These are phyloP conservation scores for Grammothele lineata DNA, from an alignment of 768 basidiomycete species.

Conservation along the genomic window DNA sequence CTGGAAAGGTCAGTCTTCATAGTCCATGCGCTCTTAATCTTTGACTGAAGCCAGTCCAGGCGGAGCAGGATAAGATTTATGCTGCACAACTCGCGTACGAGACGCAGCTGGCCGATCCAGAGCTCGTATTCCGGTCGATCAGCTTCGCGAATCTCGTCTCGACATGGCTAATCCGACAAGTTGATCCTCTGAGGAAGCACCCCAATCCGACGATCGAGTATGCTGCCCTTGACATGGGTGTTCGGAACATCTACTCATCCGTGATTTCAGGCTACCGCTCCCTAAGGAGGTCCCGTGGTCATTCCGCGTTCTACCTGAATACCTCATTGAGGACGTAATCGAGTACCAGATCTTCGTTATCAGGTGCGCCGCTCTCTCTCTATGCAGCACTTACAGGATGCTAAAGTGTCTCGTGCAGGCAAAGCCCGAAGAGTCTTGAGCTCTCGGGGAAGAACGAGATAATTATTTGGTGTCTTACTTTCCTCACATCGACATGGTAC, in stretches of 20 bases:
- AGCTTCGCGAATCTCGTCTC: slow-evolving; percentile 88
- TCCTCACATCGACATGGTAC: slow-evolving; percentile 92
- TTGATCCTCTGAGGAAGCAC: slow-evolving; percentile 75
- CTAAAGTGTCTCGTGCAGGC: slow-evolving; percentile 29
- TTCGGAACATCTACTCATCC: too few relatives aligned
- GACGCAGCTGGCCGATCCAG: slow-evolving; percentile 83
- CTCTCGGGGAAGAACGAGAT: slow-evolving; percentile 83
- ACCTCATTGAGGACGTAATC: slow-evolving; percentile 89
- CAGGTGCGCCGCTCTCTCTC: slow-evolving; percentile 52
- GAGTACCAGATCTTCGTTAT: slow-evolving; percentile 85
- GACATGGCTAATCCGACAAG: slow-evolving; percentile 89
- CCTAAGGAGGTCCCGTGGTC: slow-evolving; percentile 79
- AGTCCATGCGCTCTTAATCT: neutral
- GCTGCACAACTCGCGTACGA: slow-evolving; percentile 78
- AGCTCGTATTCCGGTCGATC: slow-evolving; percentile 71
- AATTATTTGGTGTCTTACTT: slow-evolving; percentile 83
- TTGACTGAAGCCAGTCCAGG: too few relatives aligned
- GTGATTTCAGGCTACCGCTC: slow-evolving; percentile 65
- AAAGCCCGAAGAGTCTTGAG: slow-evolving; percentile 76
- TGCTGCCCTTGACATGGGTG: too few relatives aligned
- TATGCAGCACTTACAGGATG: neutral
- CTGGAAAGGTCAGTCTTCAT: slow-evolving; percentile 56
- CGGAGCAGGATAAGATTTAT: slow-evolving; percentile 64
- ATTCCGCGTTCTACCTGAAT: slow-evolving; percentile 90
- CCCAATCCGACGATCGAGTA: slow-evolving; percentile 68